Base-by-base conservation (phyloP, 768 basidiomycete species). In the Mycena venus region DNA sequence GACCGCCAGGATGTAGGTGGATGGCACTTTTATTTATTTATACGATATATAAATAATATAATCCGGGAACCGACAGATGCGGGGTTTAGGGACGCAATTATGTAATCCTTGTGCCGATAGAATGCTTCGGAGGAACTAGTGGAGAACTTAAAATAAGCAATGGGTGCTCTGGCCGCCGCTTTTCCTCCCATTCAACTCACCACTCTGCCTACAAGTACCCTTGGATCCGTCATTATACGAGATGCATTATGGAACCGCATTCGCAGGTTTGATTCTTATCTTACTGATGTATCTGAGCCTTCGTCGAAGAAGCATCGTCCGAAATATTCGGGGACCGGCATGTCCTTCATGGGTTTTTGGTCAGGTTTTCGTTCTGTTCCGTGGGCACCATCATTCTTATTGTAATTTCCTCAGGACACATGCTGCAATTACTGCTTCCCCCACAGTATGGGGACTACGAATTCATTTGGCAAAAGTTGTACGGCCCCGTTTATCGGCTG, bases 401-500 rank as follows among this genome's bases (percentile, higher is more conserved):
- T 31, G 31, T 58, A 12, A 56, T 68, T 17, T 31, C 9, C 29
- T 32, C 14, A 70, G 69, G 69, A 15, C 47, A 70, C 21, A 63
- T 63, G 61, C 47, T 38, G 11, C 36, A 70, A 25, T 56, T 70
- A 15, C n/a, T 64, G 49, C 70, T 71, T n/a, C 38, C 70, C 21
- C 9, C 38, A 11, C 51, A n/a, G n/a, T 71, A 71, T 27, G 69
- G 70, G 11, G 62, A 55, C 19, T 29, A 71, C n/a, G 70, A 71
- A 64, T 71, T 71, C 27, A 17, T 31, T 4, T 71, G 70, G 70
- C 70, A 42, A 40, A 64, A 64, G 15, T 3, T 34, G 32, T 71
- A 64, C 15, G 70, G 70, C 3, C 19, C 70, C 19, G 38, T 64
- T 3, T 71, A 71, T 25, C 36, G 51, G 8, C 25, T 71, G 21